Base-by-base conservation (phyloP, 2,329 filamentous ascomycete species). In the Fusarium marasasianum region DNA sequence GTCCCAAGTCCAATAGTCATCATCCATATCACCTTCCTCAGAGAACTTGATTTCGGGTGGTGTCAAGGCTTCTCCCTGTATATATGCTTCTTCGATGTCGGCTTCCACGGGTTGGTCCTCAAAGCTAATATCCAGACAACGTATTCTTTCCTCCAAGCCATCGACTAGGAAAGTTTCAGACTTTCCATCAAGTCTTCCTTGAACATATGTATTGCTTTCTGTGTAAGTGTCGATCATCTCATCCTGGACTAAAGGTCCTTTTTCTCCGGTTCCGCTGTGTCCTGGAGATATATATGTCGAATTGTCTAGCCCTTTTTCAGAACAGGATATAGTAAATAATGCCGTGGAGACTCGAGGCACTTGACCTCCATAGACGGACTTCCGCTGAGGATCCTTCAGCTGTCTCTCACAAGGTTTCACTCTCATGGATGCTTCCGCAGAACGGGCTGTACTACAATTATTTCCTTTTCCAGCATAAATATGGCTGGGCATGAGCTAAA, bases 1-100 rank as follows among this genome's bases (percentile, higher is more conserved):
- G 37, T 79, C 63, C 76, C 75, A 78, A 31, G 69, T 48, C 77
- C 77, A 79, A 33, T 78, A 78, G 15, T 66, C 65, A 13, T 74
- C 72, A 14, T 70, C 74, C 50, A 66, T 33, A 9, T 76, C 73
- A 37, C 59, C 58, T 17, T 78, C 71, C 38, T 71, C 72, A 18
- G 61, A 65, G n/a, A 59, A 60, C 38, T 79, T 68, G 35, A 77
- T 59, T 40, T 76, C 76, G 20, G 76, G 71, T 4, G 71, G 68
- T n/a, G 68, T 68, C 13, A 74, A 47, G 11, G 66, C 50, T 29
- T 76, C 71, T 43, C 74, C 72, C n/a, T 45, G 63, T 11, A 44
- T 66, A 37, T 74, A 76, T n/a, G 67, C 68, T 50, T 76, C 60
- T 44, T 76, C 71, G n/a, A 64, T 60, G 4, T 29, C 47, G 17